A percentile compares a stretch with the other conserved stretches of the same genome.
phyloP scores from a whole-genome alignment of 2,329 filamentous ascomycete species.

The Didymella sp. region DNA sequence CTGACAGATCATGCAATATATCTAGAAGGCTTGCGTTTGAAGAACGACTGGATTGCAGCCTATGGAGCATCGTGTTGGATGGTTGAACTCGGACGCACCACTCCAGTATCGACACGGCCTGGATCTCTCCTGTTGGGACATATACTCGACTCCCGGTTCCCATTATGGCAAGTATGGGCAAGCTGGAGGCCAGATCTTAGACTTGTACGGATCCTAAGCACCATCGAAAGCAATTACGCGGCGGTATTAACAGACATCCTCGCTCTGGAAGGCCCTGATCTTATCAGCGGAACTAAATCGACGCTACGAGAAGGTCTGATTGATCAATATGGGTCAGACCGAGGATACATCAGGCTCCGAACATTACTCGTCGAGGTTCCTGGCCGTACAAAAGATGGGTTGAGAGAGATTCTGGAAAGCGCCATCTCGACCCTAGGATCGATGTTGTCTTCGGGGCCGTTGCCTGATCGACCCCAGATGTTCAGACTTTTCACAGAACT shows the following conservation, averaged over 20 bases:
- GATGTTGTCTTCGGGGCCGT: conserved; percentile 16
- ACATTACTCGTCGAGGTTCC: conserved; percentile 33
- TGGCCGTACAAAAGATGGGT: conserved; percentile 25
- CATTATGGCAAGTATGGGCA: conserved; percentile 42
- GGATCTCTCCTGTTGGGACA: conserved; percentile 25
- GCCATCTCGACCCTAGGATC: conserved; percentile 11
- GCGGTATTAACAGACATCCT: conserved; percentile 33
- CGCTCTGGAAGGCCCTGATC: conserved; percentile 43
- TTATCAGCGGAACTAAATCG: conserved; percentile 23
- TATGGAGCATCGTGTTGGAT: conserved; percentile 35
- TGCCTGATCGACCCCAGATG: not conserved
- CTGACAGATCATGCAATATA: conserved; percentile 30
- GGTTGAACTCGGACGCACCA: conserved; percentile 18
- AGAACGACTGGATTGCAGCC: conserved; percentile 34
- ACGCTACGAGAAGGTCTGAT: conserved; percentile 37
- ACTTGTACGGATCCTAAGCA: conserved; percentile 23
- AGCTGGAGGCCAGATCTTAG: conserved; percentile 37
- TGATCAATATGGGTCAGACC: conserved; percentile 25
- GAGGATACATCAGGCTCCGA: conserved; percentile 24
- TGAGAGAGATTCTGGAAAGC: conserved; percentile 27
- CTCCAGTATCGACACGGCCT: conserved; percentile 17
- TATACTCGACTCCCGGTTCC: conserved; percentile 37
- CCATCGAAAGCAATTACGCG: conserved; percentile 21
- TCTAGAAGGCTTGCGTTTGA: conserved; percentile 37
- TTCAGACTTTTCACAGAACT: conserved; percentile 34